Base-by-base conservation (phyloP, 495 filamentous ascomycete genomes). In the Trichoderma reesei region DNA sequence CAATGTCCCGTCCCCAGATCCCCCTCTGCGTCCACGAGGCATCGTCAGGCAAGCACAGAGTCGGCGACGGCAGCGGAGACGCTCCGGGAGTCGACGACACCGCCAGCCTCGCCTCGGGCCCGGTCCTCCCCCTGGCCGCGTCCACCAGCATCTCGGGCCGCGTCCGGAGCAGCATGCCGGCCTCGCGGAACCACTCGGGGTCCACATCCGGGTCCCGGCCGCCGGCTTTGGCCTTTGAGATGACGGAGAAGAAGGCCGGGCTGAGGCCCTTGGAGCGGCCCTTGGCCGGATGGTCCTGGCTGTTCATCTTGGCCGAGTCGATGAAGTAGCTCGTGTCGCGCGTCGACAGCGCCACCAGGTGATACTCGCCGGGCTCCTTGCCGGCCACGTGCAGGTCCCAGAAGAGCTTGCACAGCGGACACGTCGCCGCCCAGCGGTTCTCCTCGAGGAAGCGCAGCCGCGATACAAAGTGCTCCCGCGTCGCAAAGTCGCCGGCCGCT, bases 371-470 rank as follows among this genome's bases (percentile, higher is more conserved):
- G 26, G 8, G 26, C 51, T 56, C 51, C 26, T 56, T 5, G 20
- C 51, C 34, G 6, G 51, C 26, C 11, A 56, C 51, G 16, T 56
- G 51, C 33, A 56, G 14, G 26, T 56, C 51, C 51, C 51, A 56
- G 51, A 56, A 56, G 9, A 56, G 51, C 51, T 56, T 56, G 26
- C 51, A 56, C 26, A 56, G 8, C 20, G 51, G 51, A 56, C 51
- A 56, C 1, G 51, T 56, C 26, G 51, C 26, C 20, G 51, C 20
- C 51, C 51, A 56, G 51, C 51, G 51, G 51, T 56, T 56, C 26
- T 56, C 51, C 26, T 56, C 51, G 2, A 56, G 51, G 26, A 33
- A n/a, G 26, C 11, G 16, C 6, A 56, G 51, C 26, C 51, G 51
- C 8, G 51, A 56, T 16, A 56, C 51, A 34, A 56, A 56, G 11